Evolutionary conservation across 2,329 filamentous ascomycete species (phyloP).

Genomic region (Mycosphaerella arachidis): DNA sequence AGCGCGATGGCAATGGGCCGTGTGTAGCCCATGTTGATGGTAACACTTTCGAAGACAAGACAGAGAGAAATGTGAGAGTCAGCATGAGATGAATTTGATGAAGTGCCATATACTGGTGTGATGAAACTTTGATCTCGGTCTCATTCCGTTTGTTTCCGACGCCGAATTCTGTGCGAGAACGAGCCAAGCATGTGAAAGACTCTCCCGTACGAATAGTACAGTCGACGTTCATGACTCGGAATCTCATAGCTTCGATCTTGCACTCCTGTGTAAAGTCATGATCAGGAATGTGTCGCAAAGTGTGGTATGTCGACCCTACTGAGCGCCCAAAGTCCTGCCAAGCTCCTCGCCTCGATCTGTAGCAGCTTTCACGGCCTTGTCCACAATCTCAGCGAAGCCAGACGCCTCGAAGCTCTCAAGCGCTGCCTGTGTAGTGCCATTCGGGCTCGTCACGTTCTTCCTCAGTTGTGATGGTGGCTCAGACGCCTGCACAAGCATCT

Average conservation of each 20-base stretch:
- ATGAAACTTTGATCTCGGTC: neutral
- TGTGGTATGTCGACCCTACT: constrained; percentile 3
- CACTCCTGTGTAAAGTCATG: neutral
- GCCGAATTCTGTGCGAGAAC: neutral
- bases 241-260: neutral
- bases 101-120: neutral
- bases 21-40: neutral
- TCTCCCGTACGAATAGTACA: neutral
- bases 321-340: constrained; percentile 24
- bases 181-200: neutral
- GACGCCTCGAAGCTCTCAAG: constrained; percentile 27
- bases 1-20: neutral
- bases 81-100: neutral
- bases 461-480: constrained; percentile 25
- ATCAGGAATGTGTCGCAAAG: neutral
- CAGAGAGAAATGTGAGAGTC: neutral
- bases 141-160: neutral
- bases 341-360: constrained; percentile 24
- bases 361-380: constrained; percentile 27
- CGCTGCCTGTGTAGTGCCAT: constrained; percentile 27
- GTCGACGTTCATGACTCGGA: neutral
- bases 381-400: constrained; percentile 23
- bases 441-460: constrained; percentile 29
- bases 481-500: constrained; percentile 25
- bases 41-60: too few species aligned